Evolutionary conservation across 106 monocot species (phyloP).

Genomic region (Allium cepa): DNA sequence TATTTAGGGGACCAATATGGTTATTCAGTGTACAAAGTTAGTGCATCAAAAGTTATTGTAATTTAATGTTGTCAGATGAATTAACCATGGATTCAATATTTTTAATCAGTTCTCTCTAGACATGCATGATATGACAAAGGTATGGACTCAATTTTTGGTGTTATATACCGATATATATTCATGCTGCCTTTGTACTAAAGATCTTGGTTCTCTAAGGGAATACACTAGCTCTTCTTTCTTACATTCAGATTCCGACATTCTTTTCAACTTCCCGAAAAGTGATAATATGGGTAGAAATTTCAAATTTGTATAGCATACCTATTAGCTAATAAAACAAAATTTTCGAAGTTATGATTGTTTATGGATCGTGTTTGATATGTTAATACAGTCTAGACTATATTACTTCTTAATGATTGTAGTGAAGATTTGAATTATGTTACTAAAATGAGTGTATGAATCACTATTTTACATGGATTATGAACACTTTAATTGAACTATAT

Average conservation of each 20-base stretch:
- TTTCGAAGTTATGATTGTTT: too few species aligned
- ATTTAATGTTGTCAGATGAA: too few species aligned
- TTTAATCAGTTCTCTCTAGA: not conserved
- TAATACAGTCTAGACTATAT: not conserved
- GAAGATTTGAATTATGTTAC: too few species aligned
- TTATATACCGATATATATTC: not conserved
- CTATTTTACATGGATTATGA: too few species aligned
- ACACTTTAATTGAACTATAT: too few species aligned
- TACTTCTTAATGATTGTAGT: too few species aligned
- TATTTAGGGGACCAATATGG: too few species aligned
- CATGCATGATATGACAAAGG: not conserved
- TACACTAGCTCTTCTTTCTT: constrained; percentile 82
- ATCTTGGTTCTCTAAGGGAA: constrained; percentile 74
- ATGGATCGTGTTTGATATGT: not conserved
- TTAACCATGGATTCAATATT: not conserved
- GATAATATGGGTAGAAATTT: constrained; percentile 74
- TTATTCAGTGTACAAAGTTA: too few species aligned
- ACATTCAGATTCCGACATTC: constrained; percentile 76
- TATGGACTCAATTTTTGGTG: not conserved
- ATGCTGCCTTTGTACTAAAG: constrained; percentile 9
- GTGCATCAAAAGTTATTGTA: too few species aligned
- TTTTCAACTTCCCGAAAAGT: constrained; percentile 82
- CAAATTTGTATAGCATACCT: not conserved
- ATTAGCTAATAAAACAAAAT: too few species aligned
- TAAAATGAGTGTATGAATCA: too few species aligned